phyloP scores from a whole-genome alignment of 139 green algal genomes.

The Trebouxia sp. region DNA sequence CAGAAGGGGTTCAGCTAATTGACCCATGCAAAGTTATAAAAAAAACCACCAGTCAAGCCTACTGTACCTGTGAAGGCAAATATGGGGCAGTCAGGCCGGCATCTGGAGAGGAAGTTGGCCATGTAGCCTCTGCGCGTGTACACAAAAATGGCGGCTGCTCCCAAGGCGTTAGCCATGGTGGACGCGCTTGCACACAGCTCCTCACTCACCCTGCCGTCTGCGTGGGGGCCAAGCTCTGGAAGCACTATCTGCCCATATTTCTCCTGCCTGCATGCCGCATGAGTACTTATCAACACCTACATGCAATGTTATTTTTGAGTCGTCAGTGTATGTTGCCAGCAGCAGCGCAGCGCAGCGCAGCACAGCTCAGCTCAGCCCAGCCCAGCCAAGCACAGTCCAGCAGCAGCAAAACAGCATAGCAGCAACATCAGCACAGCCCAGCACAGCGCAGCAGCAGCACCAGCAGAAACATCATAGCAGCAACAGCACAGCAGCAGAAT shows the following conservation, averaged over 20 bases:
- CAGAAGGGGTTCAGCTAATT: too few relatives aligned
- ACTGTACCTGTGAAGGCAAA: slow-evolving; percentile 83
- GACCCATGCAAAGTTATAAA: too few relatives aligned
- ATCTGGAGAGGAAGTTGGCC: slow-evolving; percentile 73
- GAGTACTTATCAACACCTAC: not conserved
- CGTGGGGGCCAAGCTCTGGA: slow-evolving; percentile 40
- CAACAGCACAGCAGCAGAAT: too few relatives aligned
- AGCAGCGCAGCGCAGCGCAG: too few relatives aligned
- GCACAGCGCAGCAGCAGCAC: too few relatives aligned
- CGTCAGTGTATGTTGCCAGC: too few relatives aligned
- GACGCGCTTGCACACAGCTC: slow-evolving; percentile 74
- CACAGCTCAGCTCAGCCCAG: too few relatives aligned
- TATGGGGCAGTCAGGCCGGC: slow-evolving; percentile 78
- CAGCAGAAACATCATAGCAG: too few relatives aligned
- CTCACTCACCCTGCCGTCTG: slow-evolving; percentile 60
- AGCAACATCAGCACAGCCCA: too few relatives aligned
- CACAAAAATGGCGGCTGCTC: slow-evolving; percentile 74
- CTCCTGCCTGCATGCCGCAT: slow-evolving; percentile 45
- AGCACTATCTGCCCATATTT: slow-evolving; percentile 61
- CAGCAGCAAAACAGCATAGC: too few relatives aligned
- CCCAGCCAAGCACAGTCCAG: too few relatives aligned
- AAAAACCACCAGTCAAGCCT: not conserved
- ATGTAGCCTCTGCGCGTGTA: slow-evolving; percentile 82
- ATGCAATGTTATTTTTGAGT: too few relatives aligned
- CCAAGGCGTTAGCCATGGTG: slow-evolving; percentile 66